Base-by-base conservation (phyloP, 2,329 filamentous ascomycete species). In the Diaporthe ilicicola region DNA sequence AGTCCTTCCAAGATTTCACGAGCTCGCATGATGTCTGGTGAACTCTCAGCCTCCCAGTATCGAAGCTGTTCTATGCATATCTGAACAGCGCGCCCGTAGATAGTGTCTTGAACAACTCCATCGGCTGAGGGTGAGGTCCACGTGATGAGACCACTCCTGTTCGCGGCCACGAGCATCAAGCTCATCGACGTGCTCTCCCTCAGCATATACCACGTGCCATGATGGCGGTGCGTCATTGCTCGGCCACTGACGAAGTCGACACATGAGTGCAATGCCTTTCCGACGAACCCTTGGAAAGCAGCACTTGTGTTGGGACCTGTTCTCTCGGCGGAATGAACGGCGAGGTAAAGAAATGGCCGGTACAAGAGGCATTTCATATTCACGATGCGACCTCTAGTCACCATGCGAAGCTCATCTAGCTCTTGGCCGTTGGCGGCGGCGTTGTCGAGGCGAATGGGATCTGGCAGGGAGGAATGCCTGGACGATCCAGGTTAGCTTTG, bases 1-100 rank as follows among this genome's bases (percentile, higher is more conserved):
- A 50, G 13, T 27, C 22, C 22, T 50, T 56, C 54, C 29, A 56
- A 56, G 29, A 56, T 56, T 37, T 56, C 54, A 37, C 54, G 27
- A 22, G 27, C 54, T 37, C 54, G 54, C 54, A 56, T 56, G 24
- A 56, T 56, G 54, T 56, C 54, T 56, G 54, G 27, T n/a, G 54
- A 27, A 42, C 54, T 56, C 37, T 56, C 54, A 24, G 24, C 29
- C 54, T 56, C 54, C 54, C 54, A 56, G 27, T 56, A 56, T 56
- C 54, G 54, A 56, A 34, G 12, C 54, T 56, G 3, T 42, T 56
- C 54, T 56, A 24, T 34, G 27, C 54, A 56, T n/a, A 56, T 42
- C 8, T 24, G 54, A n/a, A 56, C 6, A 56, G 54, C 22, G 19
- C 54, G 54, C n/a, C 37, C 29, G 54, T 56, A 56, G 6, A 32